phyloP scores from a whole-genome alignment of 148 eudicot genomes.

The Amaranthus hypochondriacus region DNA sequence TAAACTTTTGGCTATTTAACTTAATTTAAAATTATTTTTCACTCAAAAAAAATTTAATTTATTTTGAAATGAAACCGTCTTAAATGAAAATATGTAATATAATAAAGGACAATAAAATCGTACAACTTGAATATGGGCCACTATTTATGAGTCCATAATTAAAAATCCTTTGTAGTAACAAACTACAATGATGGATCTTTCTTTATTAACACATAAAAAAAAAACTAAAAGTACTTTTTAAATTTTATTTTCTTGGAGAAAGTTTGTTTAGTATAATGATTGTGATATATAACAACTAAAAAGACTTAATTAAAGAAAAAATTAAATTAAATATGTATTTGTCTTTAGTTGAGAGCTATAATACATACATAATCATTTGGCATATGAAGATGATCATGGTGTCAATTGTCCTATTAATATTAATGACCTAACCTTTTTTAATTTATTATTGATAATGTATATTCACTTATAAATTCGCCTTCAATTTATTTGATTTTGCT shows the following conservation, averaged over 20 bases:
- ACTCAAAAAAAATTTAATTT: too few species aligned
- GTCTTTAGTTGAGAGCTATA: too few species aligned
- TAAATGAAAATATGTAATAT: too few species aligned
- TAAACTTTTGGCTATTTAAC: too few species aligned
- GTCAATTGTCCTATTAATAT: too few species aligned
- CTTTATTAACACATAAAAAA: neutral
- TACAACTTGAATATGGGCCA: conserved; percentile 7
- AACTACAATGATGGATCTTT: conserved; percentile 1
- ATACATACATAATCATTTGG: too few species aligned
- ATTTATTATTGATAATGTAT: neutral
- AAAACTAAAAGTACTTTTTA: neutral
- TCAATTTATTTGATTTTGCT: neutral
- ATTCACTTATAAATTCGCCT: neutral
- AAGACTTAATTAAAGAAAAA: neutral
- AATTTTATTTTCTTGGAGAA: neutral
- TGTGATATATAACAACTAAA: neutral
- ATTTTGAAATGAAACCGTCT: too few species aligned
- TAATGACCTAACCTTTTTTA: neutral
- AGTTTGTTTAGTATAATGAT: neutral
- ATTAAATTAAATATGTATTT: too few species aligned
- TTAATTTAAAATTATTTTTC: too few species aligned
- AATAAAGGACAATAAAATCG: conserved; percentile 7
- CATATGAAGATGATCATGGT: too few species aligned
- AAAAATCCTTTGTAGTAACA: neutral
- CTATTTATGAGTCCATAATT: neutral